Conservation (phyloP, 2,329 filamentous ascomycete genomes). For the Botrytis fragariae region DNA sequence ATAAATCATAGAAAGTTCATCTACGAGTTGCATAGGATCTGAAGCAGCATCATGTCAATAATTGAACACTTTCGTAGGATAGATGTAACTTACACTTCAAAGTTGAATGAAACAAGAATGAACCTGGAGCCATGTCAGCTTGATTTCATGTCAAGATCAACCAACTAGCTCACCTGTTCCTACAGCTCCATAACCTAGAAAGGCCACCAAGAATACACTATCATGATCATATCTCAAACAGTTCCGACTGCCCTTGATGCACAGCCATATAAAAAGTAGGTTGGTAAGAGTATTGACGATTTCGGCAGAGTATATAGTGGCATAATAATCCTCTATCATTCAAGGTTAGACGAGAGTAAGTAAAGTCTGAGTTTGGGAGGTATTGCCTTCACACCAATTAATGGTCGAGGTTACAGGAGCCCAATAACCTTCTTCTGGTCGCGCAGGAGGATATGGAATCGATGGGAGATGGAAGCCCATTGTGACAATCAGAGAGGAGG, state of each 20-base stretch:
- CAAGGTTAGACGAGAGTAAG: slow-evolving; percentile 15
- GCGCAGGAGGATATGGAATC: slow-evolving; percentile 38
- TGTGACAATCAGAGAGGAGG: background rate
- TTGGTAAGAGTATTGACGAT: slow-evolving; percentile 82
- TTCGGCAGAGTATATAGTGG: slow-evolving; percentile 72
- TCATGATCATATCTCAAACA: slow-evolving; percentile 73
- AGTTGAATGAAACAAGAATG: slow-evolving; percentile 43
- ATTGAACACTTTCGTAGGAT: background rate
- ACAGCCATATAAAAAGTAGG: slow-evolving; percentile 74
- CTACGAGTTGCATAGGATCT: slow-evolving; percentile 70
- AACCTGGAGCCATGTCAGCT: background rate
- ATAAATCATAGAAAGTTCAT: slow-evolving; percentile 71
- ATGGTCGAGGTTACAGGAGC: slow-evolving; percentile 38
- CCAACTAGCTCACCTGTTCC: slow-evolving; percentile 36
- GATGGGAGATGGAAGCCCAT: slow-evolving; percentile 34
- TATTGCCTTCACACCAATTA: slow-evolving; percentile 76
- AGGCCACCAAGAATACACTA: slow-evolving; percentile 68
- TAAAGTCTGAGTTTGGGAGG: slow-evolving; percentile 21
- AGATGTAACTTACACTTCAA: slow-evolving; percentile 40
- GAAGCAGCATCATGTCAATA: background rate
- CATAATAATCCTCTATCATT: slow-evolving; percentile 64
- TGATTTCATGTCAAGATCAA: background rate
- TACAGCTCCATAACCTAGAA: slow-evolving; percentile 44
- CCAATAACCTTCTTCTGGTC: slow-evolving; percentile 38
- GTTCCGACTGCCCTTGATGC: slow-evolving; percentile 69